Base-by-base conservation (phyloP, 2,329 filamentous ascomycete species). In the Scorias spongiosa region DNA sequence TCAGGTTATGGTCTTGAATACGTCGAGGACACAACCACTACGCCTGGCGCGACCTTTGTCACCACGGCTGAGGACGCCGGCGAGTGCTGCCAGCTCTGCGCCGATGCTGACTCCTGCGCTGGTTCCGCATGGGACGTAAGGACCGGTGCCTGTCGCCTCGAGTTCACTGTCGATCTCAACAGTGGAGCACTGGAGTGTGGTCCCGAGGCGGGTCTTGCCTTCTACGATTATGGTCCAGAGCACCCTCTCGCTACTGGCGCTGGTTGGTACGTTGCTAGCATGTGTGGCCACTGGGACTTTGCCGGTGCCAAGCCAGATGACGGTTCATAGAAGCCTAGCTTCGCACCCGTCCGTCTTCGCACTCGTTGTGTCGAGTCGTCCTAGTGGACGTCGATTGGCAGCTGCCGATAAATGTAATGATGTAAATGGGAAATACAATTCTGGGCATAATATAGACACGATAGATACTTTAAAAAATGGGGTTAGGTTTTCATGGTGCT, bases 11-110 rank as follows among this genome's bases (percentile, higher is more conserved):
- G 57, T 37, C 49, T 59, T 28, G 49, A 54, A 12, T 58, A 49
- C 36, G 42, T 52, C 10, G 44, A 47, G 28, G 49, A 55, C 45
- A 52, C 50, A 5, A 51, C 53, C 14, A 37, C 43, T 12, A 46
- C 45, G 14, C 32, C 32, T 36, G 57, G 57, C 44, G 56, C 54
- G 12, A 48, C 49, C 1, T 60, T 52, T 45, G 41, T 40, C 20
- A 57, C 55, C 17, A 57, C 49, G 39, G 54, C 56, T 12, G 46
- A 41, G 17, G 55, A 58, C 41, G 54, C 56, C 11, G 53, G 52
- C 1, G 40, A 45, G 10, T 60, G 57, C 47, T 60, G 57, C 45
- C 57, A 60, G 48, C 49, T 56, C 2, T 60, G 57, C 44, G 56
- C 54, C 4, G 54, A 55, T 29, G 48, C 53, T 2, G 46, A 48